Percentiles rank a stretch among this genome's conserved stretches.
Conservation (phyloP, 352 stramenopile genomes). For the Phytophthora pini region DNA sequence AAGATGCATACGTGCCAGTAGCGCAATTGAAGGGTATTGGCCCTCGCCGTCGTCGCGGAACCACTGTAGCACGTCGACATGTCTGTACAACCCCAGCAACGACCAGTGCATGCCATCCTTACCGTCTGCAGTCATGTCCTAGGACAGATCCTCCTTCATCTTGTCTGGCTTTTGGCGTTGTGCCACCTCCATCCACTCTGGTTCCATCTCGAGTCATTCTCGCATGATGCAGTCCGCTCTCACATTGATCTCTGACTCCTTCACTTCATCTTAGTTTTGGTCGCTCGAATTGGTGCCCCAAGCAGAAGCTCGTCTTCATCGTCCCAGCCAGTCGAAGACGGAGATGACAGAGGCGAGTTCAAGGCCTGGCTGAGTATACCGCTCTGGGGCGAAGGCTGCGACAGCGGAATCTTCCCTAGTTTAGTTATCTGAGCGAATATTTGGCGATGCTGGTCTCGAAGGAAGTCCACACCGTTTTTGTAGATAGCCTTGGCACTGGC, state of each 20-base stretch:
- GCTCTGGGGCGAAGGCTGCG: neutral
- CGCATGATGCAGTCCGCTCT: neutral
- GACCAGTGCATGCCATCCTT: slow-evolving; percentile 6
- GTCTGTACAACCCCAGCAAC: slow-evolving; percentile 10
- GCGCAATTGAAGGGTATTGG: neutral
- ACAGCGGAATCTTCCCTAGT: neutral
- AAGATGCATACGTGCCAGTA: neutral
- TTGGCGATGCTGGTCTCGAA: neutral
- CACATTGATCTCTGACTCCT: slow-evolving; percentile 13
- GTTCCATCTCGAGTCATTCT: slow-evolving; percentile 5
- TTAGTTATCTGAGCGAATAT: slow-evolving; percentile 6
- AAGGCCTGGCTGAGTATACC: slow-evolving; percentile 9
- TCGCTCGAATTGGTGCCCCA: slow-evolving; percentile 1
- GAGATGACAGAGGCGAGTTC: neutral
- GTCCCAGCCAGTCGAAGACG: slow-evolving; percentile 8
- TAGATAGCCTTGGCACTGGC: neutral
- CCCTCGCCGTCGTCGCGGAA: slow-evolving; percentile 5
- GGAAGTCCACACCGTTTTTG: neutral
- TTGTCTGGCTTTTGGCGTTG: slow-evolving; percentile 3
- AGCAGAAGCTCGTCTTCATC: slow-evolving; percentile 14
- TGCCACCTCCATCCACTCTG: slow-evolving; percentile 1
- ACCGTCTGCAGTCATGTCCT: slow-evolving; percentile 1
- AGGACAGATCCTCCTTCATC: neutral
- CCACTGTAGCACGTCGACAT: slow-evolving; percentile 10
- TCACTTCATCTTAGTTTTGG: slow-evolving; percentile 3